Evolutionary conservation across 1,284 basidiomycete genomes (phyloP), one percentile per base, ranked within the genome.

Genomic region (Moesziomyces parantarcticus): DNA sequence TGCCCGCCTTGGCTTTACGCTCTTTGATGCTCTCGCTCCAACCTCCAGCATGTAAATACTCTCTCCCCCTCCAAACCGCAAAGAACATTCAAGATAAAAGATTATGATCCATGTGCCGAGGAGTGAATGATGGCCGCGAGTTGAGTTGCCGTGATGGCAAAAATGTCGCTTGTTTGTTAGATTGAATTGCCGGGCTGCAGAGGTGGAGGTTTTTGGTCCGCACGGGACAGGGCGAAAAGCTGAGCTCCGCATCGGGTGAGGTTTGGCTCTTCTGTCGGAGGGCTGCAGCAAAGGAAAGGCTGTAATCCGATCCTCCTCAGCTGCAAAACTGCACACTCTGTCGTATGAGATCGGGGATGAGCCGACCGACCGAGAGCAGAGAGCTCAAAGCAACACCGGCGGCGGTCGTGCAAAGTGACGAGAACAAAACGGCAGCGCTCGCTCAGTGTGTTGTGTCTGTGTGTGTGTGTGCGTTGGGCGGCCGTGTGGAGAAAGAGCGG

Each of bases 31-130:
- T 50, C 39, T n/a, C 26, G n/a, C 21, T n/a, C 34, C 29, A 29
- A 22, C 21, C 20, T 34, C 8, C 20, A 14, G 13, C 56, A 50
- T 65, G 62, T 65, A 65, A 50, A 67, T 67, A 67, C 43, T 29
- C 29, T 29, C 29, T 44, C 11, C 29, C 25, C 56, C 29, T 16
- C 26, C 46, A 53, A 29, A 42, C 25, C 11, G 42, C 41, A 46
- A 65, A 50, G 64, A 67, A 67, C 64, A 67, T 50, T 66, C 58
- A 66, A 56, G 41, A 49, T 47, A 29, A 60, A n/a, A n/a, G n/a
- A n/a, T n/a, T n/a, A n/a, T n/a, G n/a, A n/a, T n/a, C n/a, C n/a
- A n/a, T n/a, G n/a, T n/a, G n/a, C n/a, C 42, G 20, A 14, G 47
- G 29, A 10, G 29, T 29, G 29, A 29, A 29, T 29, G 6, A 29